A percentile compares a stretch with the other conserved stretches of the same genome.
phyloP scores from a whole-genome alignment of 2,329 filamentous ascomycete genomes.

The Exophiala sp. region DNA sequence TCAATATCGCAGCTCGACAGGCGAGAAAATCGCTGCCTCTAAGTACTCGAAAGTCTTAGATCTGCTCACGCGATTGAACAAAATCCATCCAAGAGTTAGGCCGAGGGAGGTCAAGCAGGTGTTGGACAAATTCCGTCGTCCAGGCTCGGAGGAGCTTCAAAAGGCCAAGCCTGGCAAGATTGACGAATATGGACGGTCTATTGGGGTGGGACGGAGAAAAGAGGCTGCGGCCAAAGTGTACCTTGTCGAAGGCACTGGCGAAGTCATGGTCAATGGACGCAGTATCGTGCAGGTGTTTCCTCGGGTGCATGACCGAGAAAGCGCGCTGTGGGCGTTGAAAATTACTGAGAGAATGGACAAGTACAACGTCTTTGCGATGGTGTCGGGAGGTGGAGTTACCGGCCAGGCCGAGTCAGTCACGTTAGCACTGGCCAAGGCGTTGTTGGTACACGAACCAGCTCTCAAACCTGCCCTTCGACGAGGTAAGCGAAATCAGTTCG shows the following conservation, averaged over 20 bases:
- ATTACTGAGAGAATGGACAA: slow-evolving; percentile 79
- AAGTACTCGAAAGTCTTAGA: slow-evolving; percentile 73
- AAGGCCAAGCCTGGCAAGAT: slow-evolving; percentile 58
- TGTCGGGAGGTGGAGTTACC: slow-evolving; percentile 80
- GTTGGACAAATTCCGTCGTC: slow-evolving; percentile 65
- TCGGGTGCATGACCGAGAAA: slow-evolving; percentile 87
- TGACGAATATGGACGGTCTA: slow-evolving; percentile 70
- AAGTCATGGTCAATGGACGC: slow-evolving; percentile 86
- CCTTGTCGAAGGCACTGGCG: slow-evolving; percentile 86
- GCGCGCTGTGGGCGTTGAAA: slow-evolving; percentile 84
- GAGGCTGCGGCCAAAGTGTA: slow-evolving; percentile 76
- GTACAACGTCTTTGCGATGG: slow-evolving; percentile 90
- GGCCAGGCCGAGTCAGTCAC: slow-evolving; percentile 94
- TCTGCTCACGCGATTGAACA: slow-evolving; percentile 72
- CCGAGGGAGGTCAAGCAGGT: slow-evolving; percentile 62
- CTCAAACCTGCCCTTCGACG: slow-evolving; percentile 80
- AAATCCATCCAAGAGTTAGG: slow-evolving; percentile 72
- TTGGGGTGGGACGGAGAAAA: slow-evolving; percentile 81
- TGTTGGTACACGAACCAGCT: slow-evolving; percentile 85
- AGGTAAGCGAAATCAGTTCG: slow-evolving; percentile 57
- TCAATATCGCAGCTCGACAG: slow-evolving; percentile 65
- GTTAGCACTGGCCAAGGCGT: slow-evolving; percentile 77
- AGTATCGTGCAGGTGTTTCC: slow-evolving; percentile 75
- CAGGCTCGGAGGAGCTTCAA: slow-evolving; percentile 65
- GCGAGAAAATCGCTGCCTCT: slow-evolving; percentile 66